Base-by-base conservation (phyloP, 225 moss, liverwort and hornwort genomes). In the Marchantia paleacea region DNA sequence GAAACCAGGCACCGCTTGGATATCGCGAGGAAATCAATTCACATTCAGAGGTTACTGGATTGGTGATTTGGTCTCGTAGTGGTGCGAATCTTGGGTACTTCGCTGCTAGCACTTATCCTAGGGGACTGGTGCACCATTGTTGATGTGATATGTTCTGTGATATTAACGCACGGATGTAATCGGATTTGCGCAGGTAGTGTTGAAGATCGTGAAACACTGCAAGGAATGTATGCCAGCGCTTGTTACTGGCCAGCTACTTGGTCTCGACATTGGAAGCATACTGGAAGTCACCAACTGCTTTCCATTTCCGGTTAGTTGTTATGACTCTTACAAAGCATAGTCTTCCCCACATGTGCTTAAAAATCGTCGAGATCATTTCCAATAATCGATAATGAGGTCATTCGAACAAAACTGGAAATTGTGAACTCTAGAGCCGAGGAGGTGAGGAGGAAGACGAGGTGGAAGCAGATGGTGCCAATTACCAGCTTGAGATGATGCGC, bases 401-500 rank as follows among this genome's bases (percentile, higher is more conserved):
- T 9, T 24, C 52, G 10, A 72, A 51, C 8, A 6, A 22, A 55
- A 86, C 7, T 18, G 22, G 51, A 3, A 24, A 10, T 7, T 70
- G 11, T 22, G 48, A 50, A 71, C n/a, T 86, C 53, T 77, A 99
- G 97, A 99, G 92, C 79, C 92, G 93, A 82, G 95, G 97, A 61
- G 97, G 93, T 64, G 97, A 95, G n/a, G 95, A 99, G 28, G 97
- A 99, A 72, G 97, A 95, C 20, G 97, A 99, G 83, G 91, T 93
- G 78, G 97, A 99, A 82, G 90, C 88, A 55, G 97, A 99, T 91
- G 97, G 97, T 55, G 95, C 95, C 26, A 95, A 99, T 84, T 99
- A 95, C 81, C 95, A 99, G 86, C 87, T 95, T 77, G 97, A 99
- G 86, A 99, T 99, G 97, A 99, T 99, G 97, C 95, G 95, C n/a